These are phyloP conservation scores for Tripterygium wilfordii DNA, from an alignment of 177 flowering plant genomes.

Conservation along the genomic window DNA sequence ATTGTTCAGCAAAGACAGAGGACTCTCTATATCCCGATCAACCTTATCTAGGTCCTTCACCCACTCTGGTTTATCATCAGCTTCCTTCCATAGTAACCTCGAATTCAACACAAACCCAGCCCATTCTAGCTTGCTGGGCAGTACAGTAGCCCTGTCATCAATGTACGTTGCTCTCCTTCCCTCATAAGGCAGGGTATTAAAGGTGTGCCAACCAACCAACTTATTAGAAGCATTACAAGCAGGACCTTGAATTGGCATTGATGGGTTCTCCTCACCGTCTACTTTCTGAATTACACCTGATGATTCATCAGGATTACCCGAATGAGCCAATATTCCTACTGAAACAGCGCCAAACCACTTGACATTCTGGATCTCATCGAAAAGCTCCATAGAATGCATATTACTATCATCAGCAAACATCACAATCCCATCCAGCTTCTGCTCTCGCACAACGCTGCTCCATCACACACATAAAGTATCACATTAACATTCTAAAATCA, in stretches of 20 bases:
- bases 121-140: slow-evolving; percentile 92
- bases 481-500: slow-evolving; percentile 9
- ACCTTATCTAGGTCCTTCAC: slow-evolving; percentile 53
- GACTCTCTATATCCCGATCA: slow-evolving; percentile 57
- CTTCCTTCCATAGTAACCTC: slow-evolving; percentile 74
- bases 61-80: slow-evolving; percentile 73
- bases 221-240: slow-evolving; percentile 83
- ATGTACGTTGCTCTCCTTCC: slow-evolving; percentile 57
- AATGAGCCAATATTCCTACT: slow-evolving; percentile 75
- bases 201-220: slow-evolving; percentile 88
- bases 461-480: slow-evolving; percentile 12
- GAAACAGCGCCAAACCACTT: slow-evolving; percentile 87
- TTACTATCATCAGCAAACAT: slow-evolving; percentile 95
- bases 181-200: slow-evolving; percentile 53
- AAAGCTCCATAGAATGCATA: slow-evolving; percentile 87
- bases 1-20: slow-evolving; percentile 67
- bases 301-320: slow-evolving; percentile 29
- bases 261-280: slow-evolving; percentile 33
- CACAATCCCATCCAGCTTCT: slow-evolving; percentile 86
- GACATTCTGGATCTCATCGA: slow-evolving; percentile 91
- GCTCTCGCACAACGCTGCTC: slow-evolving; percentile 68
- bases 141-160: slow-evolving; percentile 69
- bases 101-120: slow-evolving; percentile 92
- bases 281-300: slow-evolving; percentile 13
- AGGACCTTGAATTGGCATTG: slow-evolving; percentile 87